Conservation (phyloP, 1,284 basidiomycete species). For the Amylostereum chailletii region DNA sequence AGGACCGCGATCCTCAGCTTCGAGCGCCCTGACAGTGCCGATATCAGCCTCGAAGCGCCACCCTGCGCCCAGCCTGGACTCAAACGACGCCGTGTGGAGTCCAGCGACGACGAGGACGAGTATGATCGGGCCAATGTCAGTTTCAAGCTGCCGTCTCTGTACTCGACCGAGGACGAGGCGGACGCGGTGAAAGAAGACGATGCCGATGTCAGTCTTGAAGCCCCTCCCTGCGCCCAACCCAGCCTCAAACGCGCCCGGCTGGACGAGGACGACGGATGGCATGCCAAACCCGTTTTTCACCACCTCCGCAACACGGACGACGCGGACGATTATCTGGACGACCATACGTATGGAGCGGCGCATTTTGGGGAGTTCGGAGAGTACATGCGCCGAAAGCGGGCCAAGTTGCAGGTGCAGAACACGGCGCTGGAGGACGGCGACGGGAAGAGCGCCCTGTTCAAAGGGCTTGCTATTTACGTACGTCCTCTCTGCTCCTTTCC, state of each 20-base stretch:
- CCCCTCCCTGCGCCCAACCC: constrained; percentile 10
- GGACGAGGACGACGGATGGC: constrained; percentile 3
- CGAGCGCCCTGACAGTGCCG: constrained; percentile 1
- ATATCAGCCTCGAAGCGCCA: constrained; percentile 5
- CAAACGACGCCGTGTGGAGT: constrained; percentile 14
- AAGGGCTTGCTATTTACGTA: constrained; percentile 75
- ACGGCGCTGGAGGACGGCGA: constrained; percentile 37
- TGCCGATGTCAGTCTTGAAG: constrained; percentile 4
- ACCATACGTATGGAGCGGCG: constrained; percentile 67
- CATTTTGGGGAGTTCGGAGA: constrained; percentile 79
- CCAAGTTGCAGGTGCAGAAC: constrained; percentile 87
- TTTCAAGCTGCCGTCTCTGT: not conserved
- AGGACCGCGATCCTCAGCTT: too few relatives aligned
- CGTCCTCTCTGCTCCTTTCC: constrained; percentile 8
- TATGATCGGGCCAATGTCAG: not conserved
- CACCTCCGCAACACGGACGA: constrained; percentile 1
- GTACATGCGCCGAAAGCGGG: constrained; percentile 86
- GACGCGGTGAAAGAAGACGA: not conserved
- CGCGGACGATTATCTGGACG: constrained; percentile 14
- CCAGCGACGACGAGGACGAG: constrained; percentile 14
- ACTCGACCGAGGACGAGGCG: too few relatives aligned
- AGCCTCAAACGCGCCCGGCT: constrained; percentile 15
- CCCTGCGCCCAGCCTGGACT: constrained; percentile 10
- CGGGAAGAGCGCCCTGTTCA: constrained; percentile 51
- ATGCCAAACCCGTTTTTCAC: not conserved